These are phyloP conservation scores for Yamadazyma sp. DNA, from an alignment of 805 yeast species.

Conservation along the genomic window DNA sequence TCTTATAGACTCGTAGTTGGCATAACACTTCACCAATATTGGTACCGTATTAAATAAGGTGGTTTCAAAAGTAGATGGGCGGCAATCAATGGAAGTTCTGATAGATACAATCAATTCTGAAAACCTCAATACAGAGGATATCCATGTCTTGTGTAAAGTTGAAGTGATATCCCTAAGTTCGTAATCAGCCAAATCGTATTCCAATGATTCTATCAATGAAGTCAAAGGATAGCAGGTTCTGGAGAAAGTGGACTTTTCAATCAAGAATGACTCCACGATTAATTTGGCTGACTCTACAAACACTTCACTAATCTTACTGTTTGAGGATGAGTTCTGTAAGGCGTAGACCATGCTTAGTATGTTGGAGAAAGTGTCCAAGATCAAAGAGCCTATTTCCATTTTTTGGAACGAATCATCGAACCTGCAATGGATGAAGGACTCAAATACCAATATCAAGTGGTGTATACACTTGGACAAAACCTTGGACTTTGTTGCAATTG, in stretches of 20 bases:
- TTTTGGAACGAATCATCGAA: slow-evolving; percentile 57
- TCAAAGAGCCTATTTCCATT: slow-evolving; percentile 56
- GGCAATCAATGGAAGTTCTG: slow-evolving; percentile 47
- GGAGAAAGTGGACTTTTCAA: slow-evolving; percentile 46
- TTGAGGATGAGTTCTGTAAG: slow-evolving; percentile 23
- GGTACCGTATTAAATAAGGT: slow-evolving; percentile 57
- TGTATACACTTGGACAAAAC: slow-evolving; percentile 52
- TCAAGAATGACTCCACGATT: slow-evolving; percentile 58
- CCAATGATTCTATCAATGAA: slow-evolving; percentile 47
- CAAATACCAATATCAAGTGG: slow-evolving; percentile 68
- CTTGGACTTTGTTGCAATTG: slow-evolving; percentile 27
- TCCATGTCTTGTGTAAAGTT: slow-evolving; percentile 50
- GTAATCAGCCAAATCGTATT: slow-evolving; percentile 33
- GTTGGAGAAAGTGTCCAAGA: slow-evolving; percentile 54
- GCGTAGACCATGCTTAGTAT: slow-evolving; percentile 57
- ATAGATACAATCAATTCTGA: slow-evolving; percentile 56
- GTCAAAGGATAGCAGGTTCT: slow-evolving; percentile 58
- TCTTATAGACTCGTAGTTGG: slow-evolving; percentile 49
- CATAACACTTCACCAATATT: slow-evolving; percentile 56
- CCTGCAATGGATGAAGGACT: slow-evolving; percentile 70
- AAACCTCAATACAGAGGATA: slow-evolving; percentile 52
- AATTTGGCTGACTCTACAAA: slow-evolving; percentile 51
- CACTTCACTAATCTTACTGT: slow-evolving; percentile 41
- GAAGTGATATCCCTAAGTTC: slow-evolving; percentile 47
- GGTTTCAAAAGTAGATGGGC: slow-evolving; percentile 67